A percentile compares a stretch with the other conserved stretches of the same genome.
Conservation (phyloP, 805 yeast species). For the Pichia phayaonensis region DNA sequence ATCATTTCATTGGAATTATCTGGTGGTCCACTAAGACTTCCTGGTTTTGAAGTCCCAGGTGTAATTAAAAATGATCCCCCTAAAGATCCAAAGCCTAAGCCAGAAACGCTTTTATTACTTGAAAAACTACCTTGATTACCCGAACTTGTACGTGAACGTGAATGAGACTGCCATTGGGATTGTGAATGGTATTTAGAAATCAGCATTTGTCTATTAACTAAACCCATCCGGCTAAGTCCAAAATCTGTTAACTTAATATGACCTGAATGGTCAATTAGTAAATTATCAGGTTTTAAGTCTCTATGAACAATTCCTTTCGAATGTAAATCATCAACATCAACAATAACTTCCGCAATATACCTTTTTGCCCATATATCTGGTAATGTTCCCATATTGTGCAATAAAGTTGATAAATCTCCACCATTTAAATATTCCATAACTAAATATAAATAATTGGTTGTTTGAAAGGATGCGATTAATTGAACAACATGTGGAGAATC, state of each 20-base stretch:
- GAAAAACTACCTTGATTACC: slow-evolving; percentile 5
- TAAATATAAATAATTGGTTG: slow-evolving; percentile 73
- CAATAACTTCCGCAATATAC: slow-evolving; percentile 83
- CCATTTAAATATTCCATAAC: slow-evolving; percentile 97
- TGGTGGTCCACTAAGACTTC: slow-evolving; percentile 5
- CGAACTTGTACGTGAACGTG: not conserved
- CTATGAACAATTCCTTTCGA: slow-evolving; percentile 85
- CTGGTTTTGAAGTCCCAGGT: slow-evolving; percentile 7
- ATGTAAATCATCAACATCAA: slow-evolving; percentile 88
- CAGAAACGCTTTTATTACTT: slow-evolving; percentile 1
- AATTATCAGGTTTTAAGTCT: slow-evolving; percentile 91
- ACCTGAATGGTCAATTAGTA: slow-evolving; percentile 78
- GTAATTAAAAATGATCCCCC: slow-evolving; percentile 4
- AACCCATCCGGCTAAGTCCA: slow-evolving; percentile 86
- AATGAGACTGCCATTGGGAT: not conserved
- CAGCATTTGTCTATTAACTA: slow-evolving; percentile 67
- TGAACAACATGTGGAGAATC: slow-evolving; percentile 91
- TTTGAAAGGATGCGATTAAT: slow-evolving; percentile 81
- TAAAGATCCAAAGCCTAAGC: slow-evolving; percentile 3
- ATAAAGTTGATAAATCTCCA: slow-evolving; percentile 86
- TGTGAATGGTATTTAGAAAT: slow-evolving; percentile 1
- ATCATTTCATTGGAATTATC: slow-evolving; percentile 2
- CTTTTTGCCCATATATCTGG: slow-evolving; percentile 83
- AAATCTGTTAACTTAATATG: slow-evolving; percentile 92
- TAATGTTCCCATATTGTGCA: slow-evolving; percentile 73